Percentiles rank a stretch among this genome's conserved stretches.
Evolutionary conservation across 2,329 filamentous ascomycete genomes (phyloP).

Genomic region (Pseudogymnoascus sp.): DNA sequence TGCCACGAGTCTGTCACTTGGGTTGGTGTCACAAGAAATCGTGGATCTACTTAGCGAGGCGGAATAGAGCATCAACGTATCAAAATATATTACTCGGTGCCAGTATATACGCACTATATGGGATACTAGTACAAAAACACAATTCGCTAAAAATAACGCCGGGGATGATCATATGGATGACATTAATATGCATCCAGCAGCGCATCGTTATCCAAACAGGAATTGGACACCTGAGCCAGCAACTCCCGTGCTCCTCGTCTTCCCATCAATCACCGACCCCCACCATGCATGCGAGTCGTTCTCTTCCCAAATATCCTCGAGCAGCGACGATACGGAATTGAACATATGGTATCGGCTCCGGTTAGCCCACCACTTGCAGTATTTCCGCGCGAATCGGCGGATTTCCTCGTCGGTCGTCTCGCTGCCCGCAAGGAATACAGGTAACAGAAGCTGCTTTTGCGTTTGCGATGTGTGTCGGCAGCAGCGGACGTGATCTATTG

Average conservation of each 20-base stretch:
- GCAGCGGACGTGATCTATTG: slow-evolving; percentile 27
- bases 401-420: slow-evolving; percentile 25
- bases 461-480: slow-evolving; percentile 26
- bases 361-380: slow-evolving; percentile 29
- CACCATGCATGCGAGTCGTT: slow-evolving; percentile 17
- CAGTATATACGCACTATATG: background rate
- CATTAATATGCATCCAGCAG: background rate
- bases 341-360: slow-evolving; percentile 30
- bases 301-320: slow-evolving; percentile 20
- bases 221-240: background rate
- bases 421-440: slow-evolving; percentile 30
- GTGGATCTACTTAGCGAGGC: background rate
- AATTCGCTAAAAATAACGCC: background rate
- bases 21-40: too few species aligned
- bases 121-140: background rate
- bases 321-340: slow-evolving; percentile 16
- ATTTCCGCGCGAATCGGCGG: slow-evolving; percentile 23
- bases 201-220: background rate
- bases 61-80: background rate
- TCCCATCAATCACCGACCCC: slow-evolving; percentile 20
- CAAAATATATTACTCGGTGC: background rate
- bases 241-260: slow-evolving; percentile 5
- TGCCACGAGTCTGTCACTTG: too few species aligned
- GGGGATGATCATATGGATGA: background rate
- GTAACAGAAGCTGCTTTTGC: slow-evolving; percentile 33